Base-by-base conservation (phyloP, 2,329 filamentous ascomycete genomes). In the Elsinoe arachidis region DNA sequence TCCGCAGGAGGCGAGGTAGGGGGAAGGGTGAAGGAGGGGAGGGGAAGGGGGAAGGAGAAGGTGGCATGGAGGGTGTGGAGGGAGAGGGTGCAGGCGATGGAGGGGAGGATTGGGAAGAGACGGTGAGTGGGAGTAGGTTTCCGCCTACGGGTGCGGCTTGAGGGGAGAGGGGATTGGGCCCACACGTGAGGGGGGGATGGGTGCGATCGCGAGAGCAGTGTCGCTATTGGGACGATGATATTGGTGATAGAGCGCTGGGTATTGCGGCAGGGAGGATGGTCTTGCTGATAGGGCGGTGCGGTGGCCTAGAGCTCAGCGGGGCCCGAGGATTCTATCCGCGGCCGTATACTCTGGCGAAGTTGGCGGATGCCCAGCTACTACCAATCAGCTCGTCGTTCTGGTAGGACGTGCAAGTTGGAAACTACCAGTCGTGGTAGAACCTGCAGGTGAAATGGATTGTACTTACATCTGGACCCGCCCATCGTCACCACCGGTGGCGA, bases 401-500 rank as follows among this genome's bases (percentile, higher is more conserved):
- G 26, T 30, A 30, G 26, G 23, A 26, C 6, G 3, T 26, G 23
- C 23, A 26, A 3, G 23, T 6, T 26, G 23, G 6, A 26, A 3
- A 26, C 23, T 26, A 26, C 5, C 30, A 17, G 14, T 9, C 37
- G 9, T 21, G 3, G 5, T 34, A 9, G 19, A 2, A 11, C 14
- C 19, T 10, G n/a, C 15, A 14, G 3, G 6, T 21, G 38, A 38
- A 11, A 76, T 17, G 38, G 23, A 26, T 26, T 30, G 26, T 30
- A 30, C 87, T 77, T 77, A 96, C 87, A 99, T 90, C 73, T 86
- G 85, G 62, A 97, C 85, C 68, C 81, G 84, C 56, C 80, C 79
- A 67, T 97, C 93, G 69, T 99, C 93, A 17, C 92, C 91, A 59
- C 88, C 92, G 11, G 90, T 92, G 14, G 90, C 93, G 72, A 96